Percentiles rank a stretch among this genome's conserved stretches.
phyloP scores from a whole-genome alignment of 176 grass and related monocot genomes.

The Oryza punctata region DNA sequence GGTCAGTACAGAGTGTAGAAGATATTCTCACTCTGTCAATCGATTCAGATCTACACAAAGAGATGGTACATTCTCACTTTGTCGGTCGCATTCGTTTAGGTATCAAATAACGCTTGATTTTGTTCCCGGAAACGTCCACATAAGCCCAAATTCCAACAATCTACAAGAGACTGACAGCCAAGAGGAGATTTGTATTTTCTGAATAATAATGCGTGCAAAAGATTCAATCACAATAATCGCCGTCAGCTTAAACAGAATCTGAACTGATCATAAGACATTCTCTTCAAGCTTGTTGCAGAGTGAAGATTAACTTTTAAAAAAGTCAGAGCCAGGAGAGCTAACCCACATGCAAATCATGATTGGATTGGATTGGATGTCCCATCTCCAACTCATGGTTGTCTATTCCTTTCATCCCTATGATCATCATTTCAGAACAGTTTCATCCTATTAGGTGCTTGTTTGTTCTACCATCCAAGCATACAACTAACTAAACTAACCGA shows the following conservation, averaged over 20 bases:
- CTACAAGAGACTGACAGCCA: neutral
- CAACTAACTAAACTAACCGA: neutral
- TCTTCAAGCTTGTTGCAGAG: neutral
- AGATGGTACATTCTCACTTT: neutral
- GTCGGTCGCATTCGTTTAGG: neutral
- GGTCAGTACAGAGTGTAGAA: neutral
- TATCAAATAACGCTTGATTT: neutral
- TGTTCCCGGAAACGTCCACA: neutral
- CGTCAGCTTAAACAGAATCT: conserved; percentile 15
- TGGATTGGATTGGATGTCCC: conserved; percentile 21
- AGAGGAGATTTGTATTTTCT: neutral
- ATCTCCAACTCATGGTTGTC: neutral
- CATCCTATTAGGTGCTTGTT: neutral
- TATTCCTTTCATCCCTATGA: neutral
- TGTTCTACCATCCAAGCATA: conserved; percentile 1
- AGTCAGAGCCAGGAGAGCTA: neutral
- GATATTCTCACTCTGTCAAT: neutral
- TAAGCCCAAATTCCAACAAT: neutral
- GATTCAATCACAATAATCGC: conserved; percentile 5
- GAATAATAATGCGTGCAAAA: neutral
- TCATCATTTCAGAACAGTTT: neutral
- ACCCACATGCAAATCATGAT: conserved; percentile 38
- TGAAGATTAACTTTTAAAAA: neutral
- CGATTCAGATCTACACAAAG: neutral
- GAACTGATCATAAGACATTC: neutral